A percentile compares a stretch with the other conserved stretches of the same genome.
phyloP scores from a whole-genome alignment of 345 rosid species.

The Hirschfeldia incana region DNA sequence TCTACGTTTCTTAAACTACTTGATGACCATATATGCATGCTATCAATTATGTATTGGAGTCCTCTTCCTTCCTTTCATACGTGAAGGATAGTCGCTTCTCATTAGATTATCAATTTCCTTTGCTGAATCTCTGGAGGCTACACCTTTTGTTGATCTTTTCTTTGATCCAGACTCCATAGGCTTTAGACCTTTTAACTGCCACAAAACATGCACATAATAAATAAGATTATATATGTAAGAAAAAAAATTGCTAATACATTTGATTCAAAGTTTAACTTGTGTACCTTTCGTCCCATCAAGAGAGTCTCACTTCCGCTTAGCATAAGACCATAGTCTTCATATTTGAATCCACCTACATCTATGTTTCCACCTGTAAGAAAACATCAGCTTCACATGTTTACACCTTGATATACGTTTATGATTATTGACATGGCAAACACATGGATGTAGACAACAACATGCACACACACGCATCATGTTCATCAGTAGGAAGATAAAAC shows the following conservation, averaged over 20 bases:
- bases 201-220: background rate
- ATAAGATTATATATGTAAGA: background rate
- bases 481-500: background rate
- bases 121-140: slow-evolving; percentile 6
- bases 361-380: slow-evolving; percentile 13
- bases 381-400: slow-evolving; percentile 3
- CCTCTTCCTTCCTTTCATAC: slow-evolving; percentile 40
- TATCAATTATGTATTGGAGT: slow-evolving; percentile 38
- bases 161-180: background rate
- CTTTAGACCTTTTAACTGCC: slow-evolving; percentile 21
- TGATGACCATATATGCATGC: background rate
- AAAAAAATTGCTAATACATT: background rate
- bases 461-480: background rate
- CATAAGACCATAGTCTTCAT: slow-evolving; percentile 20
- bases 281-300: slow-evolving; percentile 37
- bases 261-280: background rate
- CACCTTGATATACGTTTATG: background rate
- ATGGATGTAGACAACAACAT: background rate
- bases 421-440: background rate
- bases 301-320: slow-evolving; percentile 18
- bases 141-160: slow-evolving; percentile 17
- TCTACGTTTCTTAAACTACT: slow-evolving; percentile 4
- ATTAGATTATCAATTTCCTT: slow-evolving; percentile 33
- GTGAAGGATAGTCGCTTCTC: slow-evolving; percentile 35
- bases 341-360: slow-evolving; percentile 28